Percentiles rank a stretch among this genome's conserved stretches.
Conservation (phyloP, 768 basidiomycete species). For the Lactarius quietus region DNA sequence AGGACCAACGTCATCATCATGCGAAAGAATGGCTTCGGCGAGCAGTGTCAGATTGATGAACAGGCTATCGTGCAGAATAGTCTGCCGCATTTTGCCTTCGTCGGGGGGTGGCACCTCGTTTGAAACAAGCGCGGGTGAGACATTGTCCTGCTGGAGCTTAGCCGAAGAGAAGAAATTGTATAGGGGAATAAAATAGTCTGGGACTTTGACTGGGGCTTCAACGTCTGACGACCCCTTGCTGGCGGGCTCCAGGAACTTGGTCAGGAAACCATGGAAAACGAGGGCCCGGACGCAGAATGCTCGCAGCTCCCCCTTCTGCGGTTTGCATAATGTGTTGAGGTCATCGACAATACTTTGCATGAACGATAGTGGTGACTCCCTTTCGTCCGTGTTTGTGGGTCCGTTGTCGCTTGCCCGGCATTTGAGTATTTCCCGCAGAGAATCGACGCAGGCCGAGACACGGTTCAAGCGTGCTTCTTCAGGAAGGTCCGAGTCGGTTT, state of each 20-base stretch:
- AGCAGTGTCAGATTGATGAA: conserved; percentile 11
- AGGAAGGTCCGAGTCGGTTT: not conserved
- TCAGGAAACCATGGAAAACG: conserved; percentile 3
- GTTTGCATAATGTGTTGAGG: not conserved
- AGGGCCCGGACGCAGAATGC: conserved; percentile 4
- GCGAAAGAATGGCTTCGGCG: not conserved
- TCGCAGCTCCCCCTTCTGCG: not conserved
- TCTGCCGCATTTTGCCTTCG: not conserved
- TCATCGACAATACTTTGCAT: not conserved
- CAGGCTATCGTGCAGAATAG: conserved; percentile 1
- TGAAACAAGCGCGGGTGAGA: too few species aligned
- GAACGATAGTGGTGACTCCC: not conserved
- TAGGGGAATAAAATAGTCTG: not conserved
- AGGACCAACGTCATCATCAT: not conserved
- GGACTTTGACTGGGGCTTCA: too few species aligned
- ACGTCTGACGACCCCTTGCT: too few species aligned
- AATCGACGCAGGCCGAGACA: conserved; percentile 3
- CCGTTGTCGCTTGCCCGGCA: not conserved
- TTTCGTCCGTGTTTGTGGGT: not conserved
- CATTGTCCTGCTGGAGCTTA: too few species aligned
- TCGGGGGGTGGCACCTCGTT: not conserved
- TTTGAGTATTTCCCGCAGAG: not conserved
- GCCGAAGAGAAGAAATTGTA: not conserved
- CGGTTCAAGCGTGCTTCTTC: not conserved
- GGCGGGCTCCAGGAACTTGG: not conserved